Evolutionary conservation across 1,284 basidiomycete genomes (phyloP), one percentile per base, ranked within the genome.

Genomic region (Cystobasidiaceae sp.): DNA sequence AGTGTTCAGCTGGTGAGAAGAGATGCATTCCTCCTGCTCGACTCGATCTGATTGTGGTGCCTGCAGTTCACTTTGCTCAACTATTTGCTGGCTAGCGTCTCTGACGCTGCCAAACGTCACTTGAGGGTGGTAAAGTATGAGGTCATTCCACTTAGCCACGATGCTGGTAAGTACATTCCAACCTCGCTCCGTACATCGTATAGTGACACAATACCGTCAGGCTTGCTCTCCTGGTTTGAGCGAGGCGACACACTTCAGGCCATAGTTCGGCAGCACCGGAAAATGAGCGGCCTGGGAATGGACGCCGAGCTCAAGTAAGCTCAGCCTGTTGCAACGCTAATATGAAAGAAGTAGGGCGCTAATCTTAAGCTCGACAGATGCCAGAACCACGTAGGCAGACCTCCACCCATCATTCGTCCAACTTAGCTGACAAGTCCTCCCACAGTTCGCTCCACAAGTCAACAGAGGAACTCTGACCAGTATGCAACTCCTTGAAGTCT

Each of bases 241-340:
- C 51, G 61, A n/a, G 61, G 61, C 7, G 61, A 64, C 45, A 64
- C 61, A 9, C 44, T 64, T 11, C 61, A 64, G 28, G 52, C 61
- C 25, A 56, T 64, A 25, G 51, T 55, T 7, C 50, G 52, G 23
- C 61, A 64, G n/a, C 61, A 64, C 21, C 50, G 61, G 13, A 54
- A 48, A n/a, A 11, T 64, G 2, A 33, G 27, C 23, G 37, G 37
- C 15, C 28, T 50, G 13, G 39, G 51, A 25, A 55, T 64, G 46
- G 61, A 64, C 49, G 49, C 51, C 19, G 61, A 64, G 43, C 44
- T 64, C 27, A 64, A 64, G 61, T 62, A 41, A 43, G 60, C 28
- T n/a, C n/a, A n/a, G n/a, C n/a, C n/a, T n/a, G n/a, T n/a, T n/a
- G n/a, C n/a, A n/a, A n/a, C n/a, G n/a, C n/a, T n/a, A n/a, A n/a